A percentile compares a stretch with the other conserved stretches of the same genome.
phyloP scores from a whole-genome alignment of 306 rosid genomes.

The Herpetospermum pedunculosum region DNA sequence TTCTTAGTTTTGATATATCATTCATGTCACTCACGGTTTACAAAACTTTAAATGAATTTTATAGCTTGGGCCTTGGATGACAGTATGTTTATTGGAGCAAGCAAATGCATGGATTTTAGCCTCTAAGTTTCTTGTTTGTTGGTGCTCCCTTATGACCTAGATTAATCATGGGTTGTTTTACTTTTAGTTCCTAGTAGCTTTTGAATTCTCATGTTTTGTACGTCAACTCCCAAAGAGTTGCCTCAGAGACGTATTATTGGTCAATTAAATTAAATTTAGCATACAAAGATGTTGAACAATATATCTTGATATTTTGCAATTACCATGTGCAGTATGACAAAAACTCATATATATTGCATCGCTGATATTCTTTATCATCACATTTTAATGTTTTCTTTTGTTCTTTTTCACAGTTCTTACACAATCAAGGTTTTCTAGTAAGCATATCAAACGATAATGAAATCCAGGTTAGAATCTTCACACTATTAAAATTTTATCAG shows the following conservation, averaged over 20 bases:
- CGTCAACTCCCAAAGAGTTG: neutral
- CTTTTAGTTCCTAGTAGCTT: neutral
- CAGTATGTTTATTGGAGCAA: neutral
- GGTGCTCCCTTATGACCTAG: neutral
- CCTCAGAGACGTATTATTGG: neutral
- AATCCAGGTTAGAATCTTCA: conserved; percentile 51
- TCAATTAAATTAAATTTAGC: neutral
- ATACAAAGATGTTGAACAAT: neutral
- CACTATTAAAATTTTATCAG: neutral
- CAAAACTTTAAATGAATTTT: neutral
- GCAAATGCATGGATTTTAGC: neutral
- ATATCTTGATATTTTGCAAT: neutral
- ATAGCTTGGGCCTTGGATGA: neutral
- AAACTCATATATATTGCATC: neutral
- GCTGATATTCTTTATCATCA: conserved; percentile 2
- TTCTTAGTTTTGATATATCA: neutral
- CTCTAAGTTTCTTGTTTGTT: neutral
- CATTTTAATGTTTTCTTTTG: neutral
- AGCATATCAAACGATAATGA: conserved; percentile 61
- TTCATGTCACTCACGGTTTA: neutral
- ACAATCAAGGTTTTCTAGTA: conserved; percentile 79
- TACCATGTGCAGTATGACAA: neutral
- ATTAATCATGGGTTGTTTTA: neutral
- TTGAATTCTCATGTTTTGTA: neutral
- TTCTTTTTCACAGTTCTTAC: conserved; percentile 50